Evolutionary conservation across 2,329 filamentous ascomycete genomes (phyloP), one percentile per base, ranked within the genome.

Genomic region (Teratosphaeria destructans): DNA sequence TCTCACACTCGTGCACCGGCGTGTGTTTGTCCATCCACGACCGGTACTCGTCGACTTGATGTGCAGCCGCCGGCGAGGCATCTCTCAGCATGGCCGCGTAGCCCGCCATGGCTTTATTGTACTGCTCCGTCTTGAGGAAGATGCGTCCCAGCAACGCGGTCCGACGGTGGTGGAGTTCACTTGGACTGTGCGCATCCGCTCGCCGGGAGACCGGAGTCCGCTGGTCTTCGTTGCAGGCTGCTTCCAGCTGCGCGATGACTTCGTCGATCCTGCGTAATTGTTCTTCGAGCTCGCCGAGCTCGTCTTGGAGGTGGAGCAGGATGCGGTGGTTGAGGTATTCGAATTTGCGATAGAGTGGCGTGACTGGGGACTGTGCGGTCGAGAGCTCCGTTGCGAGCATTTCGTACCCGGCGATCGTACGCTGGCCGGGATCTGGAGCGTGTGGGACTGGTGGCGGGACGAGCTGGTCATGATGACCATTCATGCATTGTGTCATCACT

Each of bases 301-400:
- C 90, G 69, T 95, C 90, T 72, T 96, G 92, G 16, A 95, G 79
- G 63, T 94, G 86, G 0, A 96, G 78, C 2, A 96, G 76, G 2
- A 95, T 76, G 2, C 92, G 85, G 70, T 95, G 90, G 67, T 94
- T 92, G 19, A 96, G 76, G 11, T 84, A 81, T 70, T 89, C 86
- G 68, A 96, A 96, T 59, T 86, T 86, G 52, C 92, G 84, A 72
- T 95, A 96, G 60, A 95, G 81, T 0, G 90, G 89, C 23, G 65
- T 67, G 16, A 71, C 57, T 5, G 57, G 37, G 7, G 65, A 64
- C 10, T 57, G 39, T 2, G 56, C 11, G 39, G 58, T 55, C 8
- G 79, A 77, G 4, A 88, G 70, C 55, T 78, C 79, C 2, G 81
- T 77, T 1, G 86, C 84, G 10, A 89, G 72, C 2, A 84, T 75